Evolutionary conservation across 2,329 filamentous ascomycete genomes (phyloP).

Genomic region (Xylaria sp.): DNA sequence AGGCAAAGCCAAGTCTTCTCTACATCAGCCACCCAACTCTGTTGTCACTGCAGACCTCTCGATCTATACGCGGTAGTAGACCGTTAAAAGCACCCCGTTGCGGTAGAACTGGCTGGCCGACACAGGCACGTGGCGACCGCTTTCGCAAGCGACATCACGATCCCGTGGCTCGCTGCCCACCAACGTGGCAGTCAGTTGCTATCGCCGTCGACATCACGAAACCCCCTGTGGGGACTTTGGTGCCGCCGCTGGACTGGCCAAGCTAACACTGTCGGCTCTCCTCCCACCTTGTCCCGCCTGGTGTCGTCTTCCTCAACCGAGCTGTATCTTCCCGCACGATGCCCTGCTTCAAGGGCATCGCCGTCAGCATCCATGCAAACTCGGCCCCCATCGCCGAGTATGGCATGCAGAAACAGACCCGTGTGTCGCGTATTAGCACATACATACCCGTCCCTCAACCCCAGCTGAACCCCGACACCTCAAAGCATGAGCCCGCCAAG

Average conservation of each 20-base stretch:
- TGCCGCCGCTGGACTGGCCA: not conserved
- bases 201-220: not conserved
- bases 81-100: not conserved
- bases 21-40: not conserved
- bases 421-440: constrained; percentile 89
- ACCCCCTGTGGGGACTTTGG: not conserved
- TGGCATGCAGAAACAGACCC: constrained; percentile 92
- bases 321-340: constrained; percentile 48
- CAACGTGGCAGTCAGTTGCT: not conserved
- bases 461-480: constrained; percentile 71
- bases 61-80: not conserved
- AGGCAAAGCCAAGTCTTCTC: not conserved
- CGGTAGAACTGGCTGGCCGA: too few relatives aligned
- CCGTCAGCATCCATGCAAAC: constrained; percentile 91
- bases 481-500: constrained; percentile 88
- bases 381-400: constrained; percentile 85
- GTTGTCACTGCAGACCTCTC: not conserved
- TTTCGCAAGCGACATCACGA: too few relatives aligned
- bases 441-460: constrained; percentile 96
- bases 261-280: not conserved
- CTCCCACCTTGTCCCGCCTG: not conserved
- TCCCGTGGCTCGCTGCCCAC: too few relatives aligned
- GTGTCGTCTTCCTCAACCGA: not conserved
- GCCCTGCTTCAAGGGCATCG: constrained; percentile 99
- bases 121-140: too few relatives aligned